phyloP scores from a whole-genome alignment of 2,329 filamentous ascomycete genomes.

The Myriosclerotinia scirpicola region DNA sequence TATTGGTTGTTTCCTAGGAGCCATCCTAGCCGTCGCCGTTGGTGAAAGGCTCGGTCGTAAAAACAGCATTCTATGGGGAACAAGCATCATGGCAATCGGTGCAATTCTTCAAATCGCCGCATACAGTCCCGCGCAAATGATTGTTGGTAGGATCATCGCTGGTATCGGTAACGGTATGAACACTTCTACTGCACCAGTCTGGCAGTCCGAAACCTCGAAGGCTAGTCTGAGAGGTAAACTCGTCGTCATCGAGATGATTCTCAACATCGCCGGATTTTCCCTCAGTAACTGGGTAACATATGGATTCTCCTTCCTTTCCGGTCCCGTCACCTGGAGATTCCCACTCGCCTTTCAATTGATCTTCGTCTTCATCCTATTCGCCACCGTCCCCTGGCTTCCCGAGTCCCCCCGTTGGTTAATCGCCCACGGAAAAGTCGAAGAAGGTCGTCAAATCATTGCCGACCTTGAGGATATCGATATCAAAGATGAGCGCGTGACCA shows the following conservation, averaged over 20 bases:
- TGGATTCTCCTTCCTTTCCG: constrained; percentile 24
- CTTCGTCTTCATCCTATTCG: constrained; percentile 22
- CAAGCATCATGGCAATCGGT: constrained; percentile 33
- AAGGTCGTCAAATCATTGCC: constrained; percentile 42
- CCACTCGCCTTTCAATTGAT: constrained; percentile 26
- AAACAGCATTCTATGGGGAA: constrained; percentile 33
- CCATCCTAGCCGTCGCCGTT: constrained; percentile 37
- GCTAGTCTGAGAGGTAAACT: constrained; percentile 25
- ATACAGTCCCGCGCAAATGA: constrained; percentile 36
- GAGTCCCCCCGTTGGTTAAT: constrained; percentile 44
- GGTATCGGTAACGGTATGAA: constrained; percentile 71
- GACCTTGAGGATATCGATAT: constrained; percentile 37
- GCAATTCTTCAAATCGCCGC: constrained; percentile 42
- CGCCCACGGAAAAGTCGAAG: constrained; percentile 39
- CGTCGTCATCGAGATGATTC: constrained; percentile 25
- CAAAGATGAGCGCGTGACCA: constrained; percentile 53
- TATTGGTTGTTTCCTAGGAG: constrained; percentile 50
- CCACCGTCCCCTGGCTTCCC: constrained; percentile 36
- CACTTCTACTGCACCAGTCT: constrained; percentile 44
- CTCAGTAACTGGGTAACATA: constrained; percentile 24
- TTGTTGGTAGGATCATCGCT: constrained; percentile 68
- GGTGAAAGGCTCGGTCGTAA: constrained; percentile 43
- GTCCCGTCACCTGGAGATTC: constrained; percentile 22
- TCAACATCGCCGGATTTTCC: constrained; percentile 24
- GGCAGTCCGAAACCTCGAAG: constrained; percentile 27